Evolutionary conservation across 2,329 filamentous ascomycete species (phyloP).

Genomic region (Fusarium sublunatum): DNA sequence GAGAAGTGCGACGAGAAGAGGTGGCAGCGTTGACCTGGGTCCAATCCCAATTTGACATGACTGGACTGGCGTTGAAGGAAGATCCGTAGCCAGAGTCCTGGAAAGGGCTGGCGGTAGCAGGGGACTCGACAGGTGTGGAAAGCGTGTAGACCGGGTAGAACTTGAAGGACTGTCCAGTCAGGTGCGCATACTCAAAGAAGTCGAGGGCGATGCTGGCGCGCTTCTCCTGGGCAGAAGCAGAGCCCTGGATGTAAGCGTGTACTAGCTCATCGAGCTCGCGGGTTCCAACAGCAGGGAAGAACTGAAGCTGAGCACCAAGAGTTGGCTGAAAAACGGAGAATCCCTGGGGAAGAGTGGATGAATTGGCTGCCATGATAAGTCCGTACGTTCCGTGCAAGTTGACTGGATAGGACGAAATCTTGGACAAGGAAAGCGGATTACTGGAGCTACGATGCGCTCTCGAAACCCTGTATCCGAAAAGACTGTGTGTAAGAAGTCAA

Average conservation of each 20-base stretch:
- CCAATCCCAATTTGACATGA: conserved; percentile 62
- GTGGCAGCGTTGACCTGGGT: conserved; percentile 50
- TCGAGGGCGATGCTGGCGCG: conserved; percentile 67
- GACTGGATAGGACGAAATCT: conserved; percentile 23
- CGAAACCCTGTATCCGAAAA: conserved; percentile 11
- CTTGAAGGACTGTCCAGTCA: conserved; percentile 69
- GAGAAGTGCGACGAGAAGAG: conserved; percentile 47
- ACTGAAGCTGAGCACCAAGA: conserved; percentile 68
- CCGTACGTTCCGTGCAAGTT: conserved; percentile 14
- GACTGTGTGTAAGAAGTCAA: neutral
- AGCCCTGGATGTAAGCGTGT: conserved; percentile 66
- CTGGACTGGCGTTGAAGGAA: conserved; percentile 62
- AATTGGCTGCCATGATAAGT: conserved; percentile 44
- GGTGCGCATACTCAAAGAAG: conserved; percentile 65
- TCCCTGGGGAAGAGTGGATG: conserved; percentile 54
- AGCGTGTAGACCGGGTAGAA: conserved; percentile 65
- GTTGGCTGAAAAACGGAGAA: conserved; percentile 71
- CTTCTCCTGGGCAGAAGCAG: conserved; percentile 67
- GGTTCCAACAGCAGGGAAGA: conserved; percentile 73
- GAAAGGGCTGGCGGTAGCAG: conserved; percentile 55
- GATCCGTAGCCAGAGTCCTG: conserved; percentile 60
- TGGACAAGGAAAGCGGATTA: conserved; percentile 5
- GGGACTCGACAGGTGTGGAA: conserved; percentile 55
- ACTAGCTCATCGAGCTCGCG: conserved; percentile 71
- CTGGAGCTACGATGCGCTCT: conserved; percentile 21